Conservation (phyloP, 1,139 yeast genomes). For the Nematodospora anomalae region DNA sequence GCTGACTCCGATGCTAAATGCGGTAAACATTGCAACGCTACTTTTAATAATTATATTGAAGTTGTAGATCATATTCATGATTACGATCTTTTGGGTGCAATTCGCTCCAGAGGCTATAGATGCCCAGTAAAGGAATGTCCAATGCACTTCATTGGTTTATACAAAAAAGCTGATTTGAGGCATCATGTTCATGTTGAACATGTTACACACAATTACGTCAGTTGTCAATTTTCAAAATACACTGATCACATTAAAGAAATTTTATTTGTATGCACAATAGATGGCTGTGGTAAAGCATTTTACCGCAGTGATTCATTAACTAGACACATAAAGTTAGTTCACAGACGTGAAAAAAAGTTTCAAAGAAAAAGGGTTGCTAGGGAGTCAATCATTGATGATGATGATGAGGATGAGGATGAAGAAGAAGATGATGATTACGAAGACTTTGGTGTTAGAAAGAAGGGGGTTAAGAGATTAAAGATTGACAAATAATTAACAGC, state of each 20-base stretch:
- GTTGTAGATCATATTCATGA: slow-evolving; percentile 14
- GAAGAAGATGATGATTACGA: slow-evolving; percentile 3
- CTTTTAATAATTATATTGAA: slow-evolving; percentile 14
- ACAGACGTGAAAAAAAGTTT: slow-evolving; percentile 18
- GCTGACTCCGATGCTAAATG: slow-evolving; percentile 15
- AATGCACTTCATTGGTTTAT: slow-evolving; percentile 60
- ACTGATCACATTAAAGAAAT: slow-evolving; percentile 15
- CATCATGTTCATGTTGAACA: slow-evolving; percentile 66
- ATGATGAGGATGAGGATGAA: background rate
- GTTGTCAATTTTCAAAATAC: slow-evolving; percentile 17
- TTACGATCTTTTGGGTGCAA: slow-evolving; percentile 7
- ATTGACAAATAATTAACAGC: background rate
- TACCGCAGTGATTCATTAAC: slow-evolving; percentile 58
- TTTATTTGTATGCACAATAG: slow-evolving; percentile 19
- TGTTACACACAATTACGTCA: slow-evolving; percentile 20
- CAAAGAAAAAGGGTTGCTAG: slow-evolving; percentile 2
- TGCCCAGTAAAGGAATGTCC: slow-evolving; percentile 62
- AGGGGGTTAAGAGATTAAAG: background rate
- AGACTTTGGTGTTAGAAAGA: background rate
- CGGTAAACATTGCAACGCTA: slow-evolving; percentile 13
- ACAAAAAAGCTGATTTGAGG: slow-evolving; percentile 57
- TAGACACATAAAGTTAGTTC: slow-evolving; percentile 55
- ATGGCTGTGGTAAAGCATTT: slow-evolving; percentile 52
- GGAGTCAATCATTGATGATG: background rate
- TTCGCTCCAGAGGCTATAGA: slow-evolving; percentile 13